Percentiles rank a stretch among this genome's conserved stretches.
These are phyloP conservation scores for Symbiotaphrina buchneri DNA, from an alignment of 495 filamentous ascomycete species.

Conservation along the genomic window DNA sequence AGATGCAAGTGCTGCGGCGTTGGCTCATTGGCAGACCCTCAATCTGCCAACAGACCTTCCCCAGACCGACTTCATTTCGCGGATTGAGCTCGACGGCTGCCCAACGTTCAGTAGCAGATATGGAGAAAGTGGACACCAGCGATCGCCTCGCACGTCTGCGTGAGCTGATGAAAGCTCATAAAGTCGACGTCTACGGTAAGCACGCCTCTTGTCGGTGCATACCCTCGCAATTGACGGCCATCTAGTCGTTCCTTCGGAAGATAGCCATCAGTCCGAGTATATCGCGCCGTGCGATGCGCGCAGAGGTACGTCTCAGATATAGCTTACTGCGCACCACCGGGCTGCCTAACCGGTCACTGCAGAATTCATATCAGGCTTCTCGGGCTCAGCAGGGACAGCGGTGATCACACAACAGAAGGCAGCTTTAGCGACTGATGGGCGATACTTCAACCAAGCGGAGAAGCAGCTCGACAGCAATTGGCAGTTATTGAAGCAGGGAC, in stretches of 20 bases:
- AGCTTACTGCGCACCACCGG: slow-evolving; percentile 2
- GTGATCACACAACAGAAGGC: slow-evolving; percentile 74
- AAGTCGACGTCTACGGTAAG: slow-evolving; percentile 85
- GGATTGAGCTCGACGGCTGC: too few species aligned
- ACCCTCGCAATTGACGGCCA: slow-evolving; percentile 5
- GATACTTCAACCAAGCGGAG: slow-evolving; percentile 94
- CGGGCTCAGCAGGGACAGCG: slow-evolving; percentile 84
- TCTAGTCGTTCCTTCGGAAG: slow-evolving; percentile 87
- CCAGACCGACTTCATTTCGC: too few species aligned
- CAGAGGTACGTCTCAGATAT: slow-evolving; percentile 58
- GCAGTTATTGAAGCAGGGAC: slow-evolving; percentile 75
- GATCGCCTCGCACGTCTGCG: slow-evolving; percentile 55
- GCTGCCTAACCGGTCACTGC: slow-evolving; percentile 1
- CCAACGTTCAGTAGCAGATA: slow-evolving; percentile 35
- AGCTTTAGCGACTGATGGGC: slow-evolving; percentile 81
- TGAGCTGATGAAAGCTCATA: slow-evolving; percentile 68
- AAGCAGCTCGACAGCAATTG: slow-evolving; percentile 89
- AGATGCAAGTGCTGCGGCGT: too few species aligned
- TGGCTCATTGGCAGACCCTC: too few species aligned
- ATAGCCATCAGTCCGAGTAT: slow-evolving; percentile 95
- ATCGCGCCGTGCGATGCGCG: slow-evolving; percentile 85
- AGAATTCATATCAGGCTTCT: slow-evolving; percentile 86
- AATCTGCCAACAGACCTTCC: too few species aligned
- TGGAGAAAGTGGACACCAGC: slow-evolving; percentile 70
- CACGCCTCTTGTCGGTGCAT: background rate